phyloP scores from a whole-genome alignment of 768 basidiomycete genomes.

The Coprinellus micaceus region DNA sequence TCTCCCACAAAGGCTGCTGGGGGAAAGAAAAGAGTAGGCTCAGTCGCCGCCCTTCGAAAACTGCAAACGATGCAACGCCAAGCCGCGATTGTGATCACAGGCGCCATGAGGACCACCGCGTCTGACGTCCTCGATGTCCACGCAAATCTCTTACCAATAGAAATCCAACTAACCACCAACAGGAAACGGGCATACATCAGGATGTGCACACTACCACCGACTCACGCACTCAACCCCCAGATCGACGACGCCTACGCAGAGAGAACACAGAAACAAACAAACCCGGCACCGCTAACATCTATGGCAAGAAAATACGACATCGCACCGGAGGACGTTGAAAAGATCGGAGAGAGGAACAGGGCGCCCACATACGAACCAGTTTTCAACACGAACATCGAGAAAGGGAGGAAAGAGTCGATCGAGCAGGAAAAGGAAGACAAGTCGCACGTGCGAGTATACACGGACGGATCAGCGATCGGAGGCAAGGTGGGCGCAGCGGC shows the following conservation, averaged over 20 bases:
- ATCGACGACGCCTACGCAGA: not conserved
- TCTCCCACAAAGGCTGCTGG: slow-evolving; percentile 6
- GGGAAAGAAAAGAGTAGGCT: slow-evolving; percentile 2
- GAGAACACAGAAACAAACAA: not conserved
- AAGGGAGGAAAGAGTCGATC: slow-evolving; percentile 6
- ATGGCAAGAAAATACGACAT: slow-evolving; percentile 7
- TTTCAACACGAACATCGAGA: slow-evolving; percentile 1
- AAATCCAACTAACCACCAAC: slow-evolving; percentile 7
- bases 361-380: not conserved
- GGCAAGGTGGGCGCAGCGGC: slow-evolving; percentile 21
- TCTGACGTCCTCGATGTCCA: slow-evolving; percentile 15
- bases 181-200: slow-evolving; percentile 6
- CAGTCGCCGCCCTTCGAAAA: slow-evolving; percentile 9
- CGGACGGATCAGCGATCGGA: slow-evolving; percentile 17
- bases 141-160: slow-evolving; percentile 12
- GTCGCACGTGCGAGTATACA: slow-evolving; percentile 12
- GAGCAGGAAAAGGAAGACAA: slow-evolving; percentile 2
- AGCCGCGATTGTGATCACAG: slow-evolving; percentile 19
- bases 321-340: slow-evolving; percentile 9
- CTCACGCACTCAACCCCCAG: slow-evolving; percentile 4
- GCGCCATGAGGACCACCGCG: slow-evolving; percentile 16
- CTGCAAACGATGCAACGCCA: slow-evolving; percentile 15
- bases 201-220: slow-evolving; percentile 12
- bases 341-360: not conserved
- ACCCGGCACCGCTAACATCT: slow-evolving; percentile 6